Percentiles rank a stretch among this genome's conserved stretches.
Conservation (phyloP, 2,329 filamentous ascomycete genomes). For the Ceratocystis papillata region DNA sequence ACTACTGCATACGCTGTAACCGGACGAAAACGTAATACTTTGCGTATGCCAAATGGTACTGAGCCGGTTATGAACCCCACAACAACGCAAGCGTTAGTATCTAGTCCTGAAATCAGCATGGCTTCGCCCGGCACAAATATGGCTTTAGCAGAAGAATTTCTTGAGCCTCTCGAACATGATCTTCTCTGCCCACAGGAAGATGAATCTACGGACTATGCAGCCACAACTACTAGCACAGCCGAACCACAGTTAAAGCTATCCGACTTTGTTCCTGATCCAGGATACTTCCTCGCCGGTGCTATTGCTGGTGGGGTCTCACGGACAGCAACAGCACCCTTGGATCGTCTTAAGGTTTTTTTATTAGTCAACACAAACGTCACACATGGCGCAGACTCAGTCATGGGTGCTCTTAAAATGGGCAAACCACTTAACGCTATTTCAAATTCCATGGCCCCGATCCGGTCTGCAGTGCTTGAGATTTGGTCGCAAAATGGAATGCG, state of each 20-base stretch:
- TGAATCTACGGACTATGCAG: slow-evolving; percentile 7
- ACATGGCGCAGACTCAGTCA: slow-evolving; percentile 40
- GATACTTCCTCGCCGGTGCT: slow-evolving; percentile 95
- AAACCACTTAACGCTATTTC: slow-evolving; percentile 53
- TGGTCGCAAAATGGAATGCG: slow-evolving; percentile 20
- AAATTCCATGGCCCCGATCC: slow-evolving; percentile 61
- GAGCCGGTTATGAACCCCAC: slow-evolving; percentile 20
- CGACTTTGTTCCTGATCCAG: slow-evolving; percentile 70
- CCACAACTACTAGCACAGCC: not conserved
- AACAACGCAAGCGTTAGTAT: not conserved
- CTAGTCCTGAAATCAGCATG: not conserved
- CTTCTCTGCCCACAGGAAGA: not conserved
- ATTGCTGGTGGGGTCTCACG: slow-evolving; percentile 88
- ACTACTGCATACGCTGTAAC: not conserved
- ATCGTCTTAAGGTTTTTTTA: slow-evolving; percentile 93
- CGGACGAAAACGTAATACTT: slow-evolving; percentile 16
- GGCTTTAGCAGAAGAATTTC: slow-evolving; percentile 3
- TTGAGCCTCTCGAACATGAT: slow-evolving; percentile 7
- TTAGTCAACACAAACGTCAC: slow-evolving; percentile 66
- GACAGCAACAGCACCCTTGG: slow-evolving; percentile 88
- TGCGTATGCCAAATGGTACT: slow-evolving; percentile 25
- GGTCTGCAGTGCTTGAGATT: slow-evolving; percentile 44
- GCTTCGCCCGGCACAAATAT: not conserved
- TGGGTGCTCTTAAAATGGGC: slow-evolving; percentile 59
- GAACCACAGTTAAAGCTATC: slow-evolving; percentile 41